These are phyloP conservation scores for Kewa caespitosa DNA, from an alignment of 179 eudicot genomes.

Conservation along the genomic window DNA sequence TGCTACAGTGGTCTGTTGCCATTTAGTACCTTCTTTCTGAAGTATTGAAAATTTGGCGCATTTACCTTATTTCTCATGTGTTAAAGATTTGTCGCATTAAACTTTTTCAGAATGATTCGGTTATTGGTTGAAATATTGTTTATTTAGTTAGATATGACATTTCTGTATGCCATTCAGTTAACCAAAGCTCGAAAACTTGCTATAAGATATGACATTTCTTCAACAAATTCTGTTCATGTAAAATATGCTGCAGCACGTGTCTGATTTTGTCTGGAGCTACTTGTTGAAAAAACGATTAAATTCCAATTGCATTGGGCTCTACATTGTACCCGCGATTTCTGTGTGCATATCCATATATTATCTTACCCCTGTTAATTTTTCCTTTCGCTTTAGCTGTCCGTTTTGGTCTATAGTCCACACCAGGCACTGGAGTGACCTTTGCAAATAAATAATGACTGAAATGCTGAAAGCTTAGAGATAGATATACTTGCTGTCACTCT, in stretches of 20 bases:
- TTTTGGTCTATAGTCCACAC: neutral
- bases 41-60: neutral
- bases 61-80: neutral
- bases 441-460: neutral
- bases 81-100: neutral
- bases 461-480: neutral
- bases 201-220: too few relatives aligned
- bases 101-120: neutral
- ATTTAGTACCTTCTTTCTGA: neutral
- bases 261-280: neutral
- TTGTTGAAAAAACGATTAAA: neutral
- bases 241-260: neutral
- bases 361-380: too few relatives aligned
- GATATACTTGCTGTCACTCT: neutral
- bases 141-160: neutral
- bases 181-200: too few relatives aligned
- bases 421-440: neutral
- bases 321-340: neutral
- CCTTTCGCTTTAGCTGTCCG: neutral
- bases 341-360: neutral
- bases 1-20: neutral
- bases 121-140: neutral
- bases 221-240: neutral
- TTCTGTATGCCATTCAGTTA: too few relatives aligned
- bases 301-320: neutral